phyloP scores from a whole-genome alignment of 805 yeast genomes.

The Yarrowia sp. region DNA sequence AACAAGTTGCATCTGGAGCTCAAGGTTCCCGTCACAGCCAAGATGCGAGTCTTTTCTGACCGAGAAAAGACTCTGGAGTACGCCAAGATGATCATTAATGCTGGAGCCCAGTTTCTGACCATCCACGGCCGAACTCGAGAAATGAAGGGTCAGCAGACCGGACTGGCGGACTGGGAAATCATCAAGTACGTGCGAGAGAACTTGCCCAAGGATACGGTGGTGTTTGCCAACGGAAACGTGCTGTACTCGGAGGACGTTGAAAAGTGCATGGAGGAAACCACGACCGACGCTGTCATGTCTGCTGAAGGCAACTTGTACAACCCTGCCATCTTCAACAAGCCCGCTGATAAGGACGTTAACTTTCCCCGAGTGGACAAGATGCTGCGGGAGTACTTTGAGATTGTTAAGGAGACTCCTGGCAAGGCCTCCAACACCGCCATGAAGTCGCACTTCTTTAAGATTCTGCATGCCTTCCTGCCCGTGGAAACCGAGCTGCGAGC shows the following conservation, averaged over 20 bases:
- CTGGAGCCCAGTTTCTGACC: constrained; percentile 94
- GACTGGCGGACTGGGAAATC: constrained; percentile 89
- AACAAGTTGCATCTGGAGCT: constrained; percentile 69
- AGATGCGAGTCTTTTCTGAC: constrained; percentile 84
- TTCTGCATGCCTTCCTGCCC: constrained; percentile 75
- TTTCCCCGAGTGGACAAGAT: constrained; percentile 84
- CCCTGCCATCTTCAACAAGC: constrained; percentile 76
- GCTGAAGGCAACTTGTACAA: constrained; percentile 94
- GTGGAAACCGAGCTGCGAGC: constrained; percentile 75
- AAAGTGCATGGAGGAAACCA: constrained; percentile 59
- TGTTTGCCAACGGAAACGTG: constrained; percentile 94
- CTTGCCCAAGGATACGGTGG: constrained; percentile 75
- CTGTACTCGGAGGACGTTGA: constrained; percentile 79
- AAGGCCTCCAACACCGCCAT: constrained; percentile 76
- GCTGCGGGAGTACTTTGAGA: constrained; percentile 82
- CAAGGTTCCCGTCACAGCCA: constrained; percentile 89
- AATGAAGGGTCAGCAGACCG: constrained; percentile 96
- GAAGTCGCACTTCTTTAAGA: constrained; percentile 90
- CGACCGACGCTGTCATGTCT: constrained; percentile 91
- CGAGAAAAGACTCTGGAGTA: constrained; percentile 78
- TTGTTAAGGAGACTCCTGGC: constrained; percentile 59
- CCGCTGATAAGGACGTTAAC: constrained; percentile 48
- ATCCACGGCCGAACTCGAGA: constrained; percentile 96
- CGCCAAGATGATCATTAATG: constrained; percentile 81
- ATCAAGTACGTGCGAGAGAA: constrained; percentile 73